Percentiles rank a stretch among this genome's conserved stretches.
These are phyloP conservation scores for Pythium monospermum DNA, from an alignment of 352 stramenopile species.

Conservation along the genomic window DNA sequence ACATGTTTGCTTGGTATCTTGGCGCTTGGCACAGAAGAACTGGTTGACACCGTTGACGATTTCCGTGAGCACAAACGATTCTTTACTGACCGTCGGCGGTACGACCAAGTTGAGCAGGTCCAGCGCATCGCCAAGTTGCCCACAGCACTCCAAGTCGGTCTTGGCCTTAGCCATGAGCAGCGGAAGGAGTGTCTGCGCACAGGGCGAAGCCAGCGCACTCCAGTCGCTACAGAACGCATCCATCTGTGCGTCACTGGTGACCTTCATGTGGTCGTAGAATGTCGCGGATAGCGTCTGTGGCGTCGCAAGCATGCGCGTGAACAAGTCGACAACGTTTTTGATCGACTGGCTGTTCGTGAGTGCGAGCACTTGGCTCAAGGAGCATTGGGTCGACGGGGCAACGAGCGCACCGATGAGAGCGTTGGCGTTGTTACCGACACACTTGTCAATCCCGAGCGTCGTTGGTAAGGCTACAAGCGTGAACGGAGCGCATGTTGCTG, in stretches of 20 bases:
- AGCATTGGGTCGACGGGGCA: constrained; percentile 31
- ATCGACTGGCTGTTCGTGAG: constrained; percentile 30
- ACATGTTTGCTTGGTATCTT: constrained; percentile 26
- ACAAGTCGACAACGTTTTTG: constrained; percentile 20
- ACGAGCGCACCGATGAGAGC: constrained; percentile 26
- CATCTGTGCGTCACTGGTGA: constrained; percentile 26
- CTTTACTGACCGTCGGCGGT: constrained; percentile 27
- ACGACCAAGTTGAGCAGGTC: constrained; percentile 43
- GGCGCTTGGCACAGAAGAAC: constrained; percentile 37
- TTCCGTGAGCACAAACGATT: constrained; percentile 43
- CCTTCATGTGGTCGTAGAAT: constrained; percentile 43
- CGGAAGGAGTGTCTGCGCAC: constrained; percentile 30
- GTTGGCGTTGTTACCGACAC: constrained; percentile 42
- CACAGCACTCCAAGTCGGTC: constrained; percentile 43
- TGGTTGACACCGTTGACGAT: constrained; percentile 41
- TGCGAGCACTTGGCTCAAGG: constrained; percentile 29
- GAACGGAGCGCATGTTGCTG: background rate
- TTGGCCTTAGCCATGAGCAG: constrained; percentile 28
- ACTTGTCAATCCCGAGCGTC: constrained; percentile 40
- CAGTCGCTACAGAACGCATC: constrained; percentile 42
- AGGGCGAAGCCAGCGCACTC: constrained; percentile 33
- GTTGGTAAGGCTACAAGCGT: constrained; percentile 29
- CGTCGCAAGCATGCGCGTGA: constrained; percentile 29
- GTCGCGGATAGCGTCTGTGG: constrained; percentile 32
- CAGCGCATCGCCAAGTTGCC: constrained; percentile 36